Evolutionary conservation across 2,329 filamentous ascomycete species (phyloP).

Genomic region (Leptosphaerulina australis): DNA sequence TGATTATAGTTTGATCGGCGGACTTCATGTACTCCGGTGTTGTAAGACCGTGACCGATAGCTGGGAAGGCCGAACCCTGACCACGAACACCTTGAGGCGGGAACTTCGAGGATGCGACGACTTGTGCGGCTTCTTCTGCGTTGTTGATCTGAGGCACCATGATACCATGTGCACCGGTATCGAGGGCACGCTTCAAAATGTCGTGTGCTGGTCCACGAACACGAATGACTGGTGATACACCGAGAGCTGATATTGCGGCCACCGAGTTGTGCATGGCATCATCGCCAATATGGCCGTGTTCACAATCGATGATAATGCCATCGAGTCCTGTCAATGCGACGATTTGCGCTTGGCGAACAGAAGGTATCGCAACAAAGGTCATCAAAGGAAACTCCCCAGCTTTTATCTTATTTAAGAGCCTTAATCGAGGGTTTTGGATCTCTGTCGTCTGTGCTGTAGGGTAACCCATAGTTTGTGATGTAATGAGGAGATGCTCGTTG

Average conservation of each 20-base stretch:
- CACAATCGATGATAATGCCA: constrained; percentile 68
- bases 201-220: constrained; percentile 56
- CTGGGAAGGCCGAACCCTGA: constrained; percentile 62
- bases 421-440: constrained; percentile 50
- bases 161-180: constrained; percentile 64
- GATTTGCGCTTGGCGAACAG: constrained; percentile 57
- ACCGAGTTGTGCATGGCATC: constrained; percentile 65
- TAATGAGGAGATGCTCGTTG: background rate
- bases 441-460: constrained; percentile 23
- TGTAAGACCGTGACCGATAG: constrained; percentile 54
- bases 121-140: constrained; percentile 50
- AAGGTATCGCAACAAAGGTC: constrained; percentile 59
- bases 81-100: constrained; percentile 62
- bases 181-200: constrained; percentile 62
- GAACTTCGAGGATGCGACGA: constrained; percentile 62
- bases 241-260: constrained; percentile 61
- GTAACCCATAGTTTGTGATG: constrained; percentile 13
- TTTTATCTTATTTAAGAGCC: constrained; percentile 54
- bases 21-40: constrained; percentile 63
- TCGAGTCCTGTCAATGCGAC: constrained; percentile 68
- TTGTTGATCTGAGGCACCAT: constrained; percentile 63
- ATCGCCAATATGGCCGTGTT: constrained; percentile 62
- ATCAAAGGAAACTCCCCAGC: constrained; percentile 52
- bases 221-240: constrained; percentile 62
- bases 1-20: constrained; percentile 64